phyloP scores from a whole-genome alignment of 352 stramenopile species.

The Pythium sukuiense region DNA sequence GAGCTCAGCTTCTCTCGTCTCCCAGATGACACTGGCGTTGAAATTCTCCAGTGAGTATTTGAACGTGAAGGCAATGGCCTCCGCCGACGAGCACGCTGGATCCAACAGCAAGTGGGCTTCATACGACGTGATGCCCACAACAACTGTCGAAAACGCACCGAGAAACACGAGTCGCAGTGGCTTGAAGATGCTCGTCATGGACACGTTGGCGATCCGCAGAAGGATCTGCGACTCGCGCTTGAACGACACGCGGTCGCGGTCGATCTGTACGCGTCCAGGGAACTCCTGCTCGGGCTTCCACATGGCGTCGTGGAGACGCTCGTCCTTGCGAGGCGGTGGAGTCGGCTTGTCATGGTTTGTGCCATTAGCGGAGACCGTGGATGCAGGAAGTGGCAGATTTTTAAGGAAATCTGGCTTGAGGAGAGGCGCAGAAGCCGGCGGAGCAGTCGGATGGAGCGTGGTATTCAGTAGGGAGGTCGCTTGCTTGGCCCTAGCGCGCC shows the following conservation, averaged over 20 bases:
- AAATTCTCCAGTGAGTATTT: constrained; percentile 67
- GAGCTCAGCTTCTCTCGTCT: constrained; percentile 43
- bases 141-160: constrained; percentile 42
- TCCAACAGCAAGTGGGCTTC: constrained; percentile 49
- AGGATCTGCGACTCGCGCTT: constrained; percentile 48
- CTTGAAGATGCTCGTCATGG: constrained; percentile 46
- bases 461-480: constrained; percentile 9
- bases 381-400: neutral
- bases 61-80: constrained; percentile 47
- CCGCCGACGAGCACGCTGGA: constrained; percentile 19
- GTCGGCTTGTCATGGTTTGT: neutral
- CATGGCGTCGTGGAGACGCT: constrained; percentile 48
- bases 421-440: neutral
- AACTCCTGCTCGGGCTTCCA: constrained; percentile 67
- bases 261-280: constrained; percentile 41
- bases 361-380: constrained; percentile 4
- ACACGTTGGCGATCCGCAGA: constrained; percentile 40
- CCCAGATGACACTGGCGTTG: constrained; percentile 65
- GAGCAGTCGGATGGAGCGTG: neutral
- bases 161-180: constrained; percentile 47
- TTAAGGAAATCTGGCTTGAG: constrained; percentile 10
- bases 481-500: constrained; percentile 12
- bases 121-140: constrained; percentile 50
- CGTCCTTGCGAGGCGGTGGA: constrained; percentile 11
- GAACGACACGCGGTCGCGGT: constrained; percentile 36